Conservation (phyloP, 208 protist species). For the Acanthamoeba royreba region DNA sequence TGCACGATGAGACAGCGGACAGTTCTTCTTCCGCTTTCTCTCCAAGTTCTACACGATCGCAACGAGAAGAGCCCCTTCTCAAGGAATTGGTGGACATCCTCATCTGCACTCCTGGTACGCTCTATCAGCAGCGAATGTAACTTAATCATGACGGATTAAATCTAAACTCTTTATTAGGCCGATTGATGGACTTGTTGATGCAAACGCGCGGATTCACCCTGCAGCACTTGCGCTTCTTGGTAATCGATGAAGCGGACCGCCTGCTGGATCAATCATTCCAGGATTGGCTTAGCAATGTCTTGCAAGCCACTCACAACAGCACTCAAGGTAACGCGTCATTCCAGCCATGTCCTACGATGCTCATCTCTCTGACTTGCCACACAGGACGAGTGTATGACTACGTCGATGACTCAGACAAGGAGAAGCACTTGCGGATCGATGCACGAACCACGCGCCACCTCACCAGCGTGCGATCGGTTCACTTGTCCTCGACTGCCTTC, state of each 20-base stretch:
- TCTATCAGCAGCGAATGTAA: too few species aligned
- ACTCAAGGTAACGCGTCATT: neutral
- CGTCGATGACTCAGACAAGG: neutral
- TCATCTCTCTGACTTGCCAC: neutral
- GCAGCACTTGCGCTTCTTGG: slow-evolving; percentile 77
- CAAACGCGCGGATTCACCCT: slow-evolving; percentile 69
- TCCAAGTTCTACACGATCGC: neutral
- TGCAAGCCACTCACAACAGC: slow-evolving; percentile 39
- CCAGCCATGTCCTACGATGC: neutral
- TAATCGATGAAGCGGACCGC: slow-evolving; percentile 85
- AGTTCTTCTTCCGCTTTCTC: neutral
- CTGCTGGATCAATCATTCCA: slow-evolving; percentile 79
- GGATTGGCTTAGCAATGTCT: slow-evolving; percentile 73
- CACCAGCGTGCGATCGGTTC: neutral
- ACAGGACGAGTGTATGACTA: neutral
- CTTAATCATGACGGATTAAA: too few species aligned
- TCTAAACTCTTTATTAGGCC: too few species aligned
- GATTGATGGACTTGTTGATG: slow-evolving; percentile 61
- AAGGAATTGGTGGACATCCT: slow-evolving; percentile 67
- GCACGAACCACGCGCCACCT: neutral
- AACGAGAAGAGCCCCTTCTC: neutral
- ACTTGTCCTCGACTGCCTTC: neutral
- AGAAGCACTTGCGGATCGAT: neutral
- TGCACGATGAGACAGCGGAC: neutral
- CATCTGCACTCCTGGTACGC: slow-evolving; percentile 68